Conservation (phyloP, 73 alveolate genomes). For the Symbiodinium natans region DNA sequence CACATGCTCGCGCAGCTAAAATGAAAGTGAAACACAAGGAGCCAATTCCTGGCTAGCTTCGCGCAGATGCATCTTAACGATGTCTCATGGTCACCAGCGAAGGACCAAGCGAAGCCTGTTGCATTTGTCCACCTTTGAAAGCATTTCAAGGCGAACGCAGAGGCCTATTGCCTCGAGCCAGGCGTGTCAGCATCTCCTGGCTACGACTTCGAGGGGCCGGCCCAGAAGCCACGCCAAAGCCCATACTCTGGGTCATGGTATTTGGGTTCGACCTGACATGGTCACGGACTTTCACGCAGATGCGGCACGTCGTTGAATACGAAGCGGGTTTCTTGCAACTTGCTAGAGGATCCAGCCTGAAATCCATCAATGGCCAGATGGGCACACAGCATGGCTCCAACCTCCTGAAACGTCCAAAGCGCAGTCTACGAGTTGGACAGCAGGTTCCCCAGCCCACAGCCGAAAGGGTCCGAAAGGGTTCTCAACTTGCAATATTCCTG, state of each 20-base stretch:
- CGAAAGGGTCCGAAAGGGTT: no score
- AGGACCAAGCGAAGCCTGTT: conserved; percentile 91
- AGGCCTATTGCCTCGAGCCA: no score
- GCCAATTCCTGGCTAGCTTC: no score
- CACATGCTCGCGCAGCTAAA: background rate
- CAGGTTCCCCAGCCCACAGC: no score
- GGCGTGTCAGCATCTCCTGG: no score
- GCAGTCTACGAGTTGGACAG: no score
- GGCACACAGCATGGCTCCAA: conserved; percentile 83
- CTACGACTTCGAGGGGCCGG: background rate
- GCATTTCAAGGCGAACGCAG: background rate
- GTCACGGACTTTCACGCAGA: no score
- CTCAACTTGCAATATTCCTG: no score
- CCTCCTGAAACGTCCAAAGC: conserved; percentile 14
- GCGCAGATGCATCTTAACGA: no score
- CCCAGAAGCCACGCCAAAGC: conserved; percentile 92
- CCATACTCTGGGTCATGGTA: conserved; percentile 90
- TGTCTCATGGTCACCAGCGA: conserved; percentile 54
- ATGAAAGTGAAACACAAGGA: background rate
- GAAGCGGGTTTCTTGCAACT: no score
- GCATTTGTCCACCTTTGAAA: conserved; percentile 60
- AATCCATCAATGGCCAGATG: conserved; percentile 80
- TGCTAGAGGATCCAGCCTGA: conserved; percentile 52
- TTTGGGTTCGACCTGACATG: conserved; percentile 67
- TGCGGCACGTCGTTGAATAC: no score